Base-by-base conservation (phyloP, 2,329 filamentous ascomycete genomes). In the Penicillium sp. region DNA sequence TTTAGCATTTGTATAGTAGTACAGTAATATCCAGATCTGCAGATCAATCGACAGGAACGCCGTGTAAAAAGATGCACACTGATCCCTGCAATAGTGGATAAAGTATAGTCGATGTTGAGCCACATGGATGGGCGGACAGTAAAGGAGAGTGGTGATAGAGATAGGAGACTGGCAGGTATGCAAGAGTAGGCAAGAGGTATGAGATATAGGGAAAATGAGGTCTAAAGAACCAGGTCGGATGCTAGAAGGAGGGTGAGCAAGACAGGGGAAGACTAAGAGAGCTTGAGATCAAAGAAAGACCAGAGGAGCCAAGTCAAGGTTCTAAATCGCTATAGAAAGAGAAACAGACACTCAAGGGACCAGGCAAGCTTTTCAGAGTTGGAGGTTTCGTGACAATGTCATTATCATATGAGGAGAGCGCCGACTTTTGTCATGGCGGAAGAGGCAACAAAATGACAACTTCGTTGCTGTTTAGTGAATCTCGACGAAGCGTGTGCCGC, bases 401-500 rank as follows among this genome's bases (percentile, higher is more conserved):
- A 42, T 67, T 60, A 66, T 67, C 62, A 57, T 67, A 55, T 50
- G 25, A 22, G 51, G 54, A 61, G 38, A 51, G 22, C 39, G 22
- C 31, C 35, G 28, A 17, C 57, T 38, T 17, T 22, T 43, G 38
- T 11, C 38, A 35, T 4, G 38, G 25, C 42, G 17, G 15, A 20
- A 34, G 10, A 35, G 17, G 7, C 14, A 38, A 20, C 35, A 52
- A 28, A 10, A 5, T 14, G 11, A 22, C n/a, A 35, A 20, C 35
- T 48, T 54, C 17, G 34, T 5, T 35, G 35, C 37, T 31, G 38
- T 17, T 53, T 62, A 73, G 51, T 67, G 72, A 42, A 66, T 66
- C 57, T 69, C 67, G 45, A 73, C 71, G 8, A 67, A 73, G 41
- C 64, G 67, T 34, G 59, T 39, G 20, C 61, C 62, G 5, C 64